These are phyloP conservation scores for Lyophyllum decastes DNA, from an alignment of 768 basidiomycete species.

Conservation along the genomic window DNA sequence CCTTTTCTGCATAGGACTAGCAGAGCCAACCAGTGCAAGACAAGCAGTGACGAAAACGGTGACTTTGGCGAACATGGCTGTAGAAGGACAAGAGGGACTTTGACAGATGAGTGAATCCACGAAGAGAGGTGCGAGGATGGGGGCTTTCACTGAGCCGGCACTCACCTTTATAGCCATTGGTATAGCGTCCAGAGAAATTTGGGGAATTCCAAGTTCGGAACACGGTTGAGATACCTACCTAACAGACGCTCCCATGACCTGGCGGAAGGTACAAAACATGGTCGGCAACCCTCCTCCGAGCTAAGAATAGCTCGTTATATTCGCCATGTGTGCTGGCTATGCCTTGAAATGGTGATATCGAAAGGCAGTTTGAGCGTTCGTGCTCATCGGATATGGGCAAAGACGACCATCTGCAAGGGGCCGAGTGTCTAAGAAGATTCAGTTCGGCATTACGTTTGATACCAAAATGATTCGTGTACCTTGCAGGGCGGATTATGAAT, in stretches of 20 bases:
- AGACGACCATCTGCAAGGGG: background rate
- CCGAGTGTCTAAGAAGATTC: background rate
- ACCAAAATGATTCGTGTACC: background rate
- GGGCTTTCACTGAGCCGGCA: background rate
- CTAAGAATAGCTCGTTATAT: background rate
- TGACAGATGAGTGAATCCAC: conserved; percentile 2
- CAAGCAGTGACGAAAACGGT: conserved; percentile 9
- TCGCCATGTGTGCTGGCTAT: background rate
- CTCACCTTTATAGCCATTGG: conserved; percentile 6
- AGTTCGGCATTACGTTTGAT: background rate
- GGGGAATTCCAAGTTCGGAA: background rate
- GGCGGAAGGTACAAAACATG: background rate
- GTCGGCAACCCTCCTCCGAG: background rate
- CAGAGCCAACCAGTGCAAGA: conserved; percentile 12
- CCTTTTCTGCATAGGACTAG: conserved; percentile 14
- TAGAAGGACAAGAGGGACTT: background rate
- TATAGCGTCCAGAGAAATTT: background rate
- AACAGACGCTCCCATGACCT: conserved; percentile 10
- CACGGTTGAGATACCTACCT: background rate
- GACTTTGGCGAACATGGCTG: conserved; percentile 13
- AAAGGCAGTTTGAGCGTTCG: background rate
- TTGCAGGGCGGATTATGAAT: background rate
- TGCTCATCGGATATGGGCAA: background rate
- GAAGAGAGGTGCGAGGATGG: conserved; percentile 9
- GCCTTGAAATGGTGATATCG: background rate